phyloP scores from a whole-genome alignment of 1,284 basidiomycete genomes.

The Mycena sp. region DNA sequence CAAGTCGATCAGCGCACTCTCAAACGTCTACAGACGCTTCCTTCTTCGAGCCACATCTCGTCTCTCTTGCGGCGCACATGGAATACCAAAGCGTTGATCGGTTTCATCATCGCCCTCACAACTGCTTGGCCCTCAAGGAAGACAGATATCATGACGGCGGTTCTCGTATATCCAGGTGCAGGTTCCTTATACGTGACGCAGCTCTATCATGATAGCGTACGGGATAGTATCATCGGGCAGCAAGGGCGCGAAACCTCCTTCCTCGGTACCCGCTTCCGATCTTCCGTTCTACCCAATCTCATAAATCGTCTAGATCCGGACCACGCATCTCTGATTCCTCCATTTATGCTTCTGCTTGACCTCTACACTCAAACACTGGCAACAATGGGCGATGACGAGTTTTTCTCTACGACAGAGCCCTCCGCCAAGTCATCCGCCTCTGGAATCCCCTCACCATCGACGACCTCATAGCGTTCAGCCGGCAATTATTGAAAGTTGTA shows the following conservation, averaged over 20 bases:
- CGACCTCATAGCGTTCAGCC: constrained; percentile 79
- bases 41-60: constrained; percentile 58
- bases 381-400: constrained; percentile 97
- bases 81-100: constrained; percentile 51
- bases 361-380: constrained; percentile 88
- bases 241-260: neutral
- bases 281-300: neutral
- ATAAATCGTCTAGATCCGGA: constrained; percentile 49
- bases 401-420: constrained; percentile 65
- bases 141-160: constrained; percentile 59
- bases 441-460: constrained; percentile 84
- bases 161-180: constrained; percentile 53
- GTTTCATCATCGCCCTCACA: constrained; percentile 62
- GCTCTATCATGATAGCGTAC: constrained; percentile 6
- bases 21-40: constrained; percentile 61
- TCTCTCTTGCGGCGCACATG: constrained; percentile 53
- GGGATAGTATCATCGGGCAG: neutral
- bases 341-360: constrained; percentile 84
- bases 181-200: constrained; percentile 44
- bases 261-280: neutral
- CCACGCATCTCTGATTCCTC: constrained; percentile 60
- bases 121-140: constrained; percentile 62
- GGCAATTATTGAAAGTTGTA: constrained; percentile 78
- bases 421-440: constrained; percentile 29
- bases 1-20: constrained; percentile 64